Percentiles rank a stretch among this genome's conserved stretches.
Conservation (phyloP, 176 grass and related monocot genomes). For the Oryza officinalis region DNA sequence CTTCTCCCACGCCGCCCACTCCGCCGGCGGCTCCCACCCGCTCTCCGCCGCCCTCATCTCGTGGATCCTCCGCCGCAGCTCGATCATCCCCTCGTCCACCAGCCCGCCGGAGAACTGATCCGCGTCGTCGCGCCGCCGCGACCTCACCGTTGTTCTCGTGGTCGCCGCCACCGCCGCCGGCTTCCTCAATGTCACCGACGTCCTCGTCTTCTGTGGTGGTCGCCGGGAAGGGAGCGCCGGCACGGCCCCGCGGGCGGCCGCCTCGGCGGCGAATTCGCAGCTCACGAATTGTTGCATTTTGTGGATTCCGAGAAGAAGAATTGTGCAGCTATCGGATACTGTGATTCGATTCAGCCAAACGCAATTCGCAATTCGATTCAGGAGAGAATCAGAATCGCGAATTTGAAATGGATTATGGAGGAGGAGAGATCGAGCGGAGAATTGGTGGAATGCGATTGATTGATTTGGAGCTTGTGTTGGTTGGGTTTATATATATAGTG, state of each 20-base stretch:
- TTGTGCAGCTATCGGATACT: not conserved
- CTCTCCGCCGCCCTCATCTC: slow-evolving; percentile 54
- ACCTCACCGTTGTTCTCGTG: not conserved
- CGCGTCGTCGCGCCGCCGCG: not conserved
- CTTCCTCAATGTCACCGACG: not conserved
- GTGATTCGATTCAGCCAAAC: not conserved
- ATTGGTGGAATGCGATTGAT: not conserved
- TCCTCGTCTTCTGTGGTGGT: not conserved
- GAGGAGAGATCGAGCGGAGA: not conserved
- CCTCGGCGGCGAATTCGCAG: not conserved
- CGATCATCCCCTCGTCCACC: slow-evolving; percentile 57
- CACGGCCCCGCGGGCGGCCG: not conserved
- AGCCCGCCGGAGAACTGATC: not conserved
- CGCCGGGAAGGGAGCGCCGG: not conserved
- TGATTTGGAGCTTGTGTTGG: not conserved
- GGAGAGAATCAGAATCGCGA: not conserved
- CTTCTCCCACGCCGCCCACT: slow-evolving; percentile 67
- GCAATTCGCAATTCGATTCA: not conserved
- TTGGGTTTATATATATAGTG: not conserved
- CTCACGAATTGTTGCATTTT: not conserved
- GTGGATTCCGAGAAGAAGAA: not conserved
- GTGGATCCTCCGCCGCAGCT: slow-evolving; percentile 51
- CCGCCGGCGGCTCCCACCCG: slow-evolving; percentile 36
- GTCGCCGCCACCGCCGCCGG: too few relatives aligned
- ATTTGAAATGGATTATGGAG: not conserved